These are phyloP conservation scores for Pulveroboletus sp. DNA, from an alignment of 768 basidiomycete genomes.

Conservation along the genomic window DNA sequence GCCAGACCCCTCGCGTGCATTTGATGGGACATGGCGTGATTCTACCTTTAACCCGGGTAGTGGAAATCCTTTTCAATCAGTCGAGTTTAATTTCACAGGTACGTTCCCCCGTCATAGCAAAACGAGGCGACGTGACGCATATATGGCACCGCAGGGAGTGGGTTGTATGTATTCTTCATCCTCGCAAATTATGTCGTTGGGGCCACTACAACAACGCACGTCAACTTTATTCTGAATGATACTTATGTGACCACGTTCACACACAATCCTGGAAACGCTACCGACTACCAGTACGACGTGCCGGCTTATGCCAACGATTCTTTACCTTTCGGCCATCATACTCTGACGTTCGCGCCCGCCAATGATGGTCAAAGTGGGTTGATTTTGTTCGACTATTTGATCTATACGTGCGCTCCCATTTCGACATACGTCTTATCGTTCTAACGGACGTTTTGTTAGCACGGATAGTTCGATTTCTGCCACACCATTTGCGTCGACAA, in stretches of 20 bases:
- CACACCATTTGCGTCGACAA: neutral
- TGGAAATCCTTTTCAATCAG: neutral
- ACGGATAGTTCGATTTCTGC: neutral
- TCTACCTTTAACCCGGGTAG: neutral
- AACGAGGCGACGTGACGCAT: neutral
- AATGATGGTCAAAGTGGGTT: neutral
- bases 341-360: slow-evolving; percentile 5
- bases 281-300: slow-evolving; percentile 12
- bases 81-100: slow-evolving; percentile 14
- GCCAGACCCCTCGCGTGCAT: neutral
- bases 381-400: slow-evolving; percentile 15
- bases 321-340: slow-evolving; percentile 2
- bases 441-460: slow-evolving; percentile 4
- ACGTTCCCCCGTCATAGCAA: neutral
- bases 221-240: slow-evolving; percentile 8
- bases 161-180: slow-evolving; percentile 18
- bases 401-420: slow-evolving; percentile 12
- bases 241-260: neutral
- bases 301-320: slow-evolving; percentile 11
- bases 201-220: neutral
- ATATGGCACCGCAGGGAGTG: slow-evolving; percentile 5
- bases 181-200: neutral
- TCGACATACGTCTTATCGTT: neutral
- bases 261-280: neutral
- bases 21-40: slow-evolving; percentile 20